These are phyloP conservation scores for Pythium oligandrum DNA, from an alignment of 352 stramenopile genomes.

Conservation along the genomic window DNA sequence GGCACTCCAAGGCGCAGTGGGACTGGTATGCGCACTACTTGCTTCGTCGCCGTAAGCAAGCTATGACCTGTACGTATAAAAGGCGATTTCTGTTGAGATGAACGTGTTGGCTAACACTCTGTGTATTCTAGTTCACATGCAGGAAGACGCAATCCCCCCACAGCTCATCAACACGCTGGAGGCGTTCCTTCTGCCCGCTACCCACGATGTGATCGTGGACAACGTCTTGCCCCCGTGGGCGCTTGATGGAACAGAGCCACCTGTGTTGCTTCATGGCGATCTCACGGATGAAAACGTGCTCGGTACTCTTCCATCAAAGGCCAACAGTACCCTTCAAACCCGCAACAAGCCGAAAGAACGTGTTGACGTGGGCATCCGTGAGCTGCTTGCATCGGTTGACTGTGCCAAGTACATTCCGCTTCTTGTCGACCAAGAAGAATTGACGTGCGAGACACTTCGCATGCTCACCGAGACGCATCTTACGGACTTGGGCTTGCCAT, in stretches of 20 bases:
- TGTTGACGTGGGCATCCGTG: background rate
- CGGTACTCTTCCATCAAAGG: conserved; percentile 16
- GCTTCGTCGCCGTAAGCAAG: conserved; percentile 52
- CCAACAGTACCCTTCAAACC: too few relatives aligned
- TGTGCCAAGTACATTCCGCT: conserved; percentile 50
- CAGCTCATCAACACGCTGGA: conserved; percentile 62
- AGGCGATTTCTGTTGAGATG: background rate
- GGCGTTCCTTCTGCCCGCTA: conserved; percentile 40
- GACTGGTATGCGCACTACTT: conserved; percentile 83
- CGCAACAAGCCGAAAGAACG: too few relatives aligned
- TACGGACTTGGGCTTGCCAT: conserved; percentile 49
- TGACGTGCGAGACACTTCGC: conserved; percentile 41
- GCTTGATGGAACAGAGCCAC: conserved; percentile 11
- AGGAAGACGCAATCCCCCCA: conserved; percentile 45
- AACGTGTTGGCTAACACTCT: conserved; percentile 4
- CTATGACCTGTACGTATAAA: conserved; percentile 57
- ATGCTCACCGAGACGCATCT: conserved; percentile 45
- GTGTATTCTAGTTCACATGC: conserved; percentile 63
- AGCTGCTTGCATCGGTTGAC: conserved; percentile 34
- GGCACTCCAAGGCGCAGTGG: conserved; percentile 63
- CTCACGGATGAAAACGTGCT: conserved; percentile 86
- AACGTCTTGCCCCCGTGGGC: conserved; percentile 33
- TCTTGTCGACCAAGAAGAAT: conserved; percentile 52
- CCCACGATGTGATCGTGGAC: conserved; percentile 21
- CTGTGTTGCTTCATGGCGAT: conserved; percentile 76